Evolutionary conservation across 2,329 filamentous ascomycete species (phyloP), one percentile per base, ranked within the genome.

Genomic region (Stenocarpella maydis): DNA sequence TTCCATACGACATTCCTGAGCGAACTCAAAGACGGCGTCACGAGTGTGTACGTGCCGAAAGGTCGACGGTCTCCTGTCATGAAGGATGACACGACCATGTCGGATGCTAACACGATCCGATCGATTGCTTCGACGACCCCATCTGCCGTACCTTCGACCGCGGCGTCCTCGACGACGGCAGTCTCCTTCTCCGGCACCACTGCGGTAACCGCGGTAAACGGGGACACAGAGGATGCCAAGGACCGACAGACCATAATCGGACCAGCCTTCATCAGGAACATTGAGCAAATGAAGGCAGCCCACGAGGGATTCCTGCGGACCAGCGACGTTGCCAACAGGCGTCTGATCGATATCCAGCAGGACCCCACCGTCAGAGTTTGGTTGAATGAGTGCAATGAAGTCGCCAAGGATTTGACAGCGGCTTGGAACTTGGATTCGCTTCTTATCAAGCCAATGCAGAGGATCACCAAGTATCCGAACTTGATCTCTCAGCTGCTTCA

Each of bases 371-470:
- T 85, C 78, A 90, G 82, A 85, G 91, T 97, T 63, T 99, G 96
- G 96, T 85, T 98, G 60, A 91, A 91, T 69, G 95, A 98, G 79
- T 99, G 96, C 80, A 94, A 96, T 76, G 90, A 94, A 74, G 95
- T 95, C 76, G 95, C 95, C 15, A 92, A 94, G 74, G 96, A 98
- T 77, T 86, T 99, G 72, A 99, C 96, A 0, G 90, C 91, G 31
- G 95, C 96, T 0, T 99, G 96, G 96, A 93, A 97, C 79, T 81
- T 99, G 71, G 95, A 98, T 79, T 97, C 96, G 0, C 85, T 99
- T n/a, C 87, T 99, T 24, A 95, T 99, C 77, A 99, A 99, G 80
- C 96, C 96, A 1, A 95, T 97, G 79, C 96, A 99, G 80, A 90
- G 96, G 58, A 91, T 98, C 72, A 91, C 95, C 41, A 98, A 98